Base-by-base conservation (phyloP, 352 stramenopile species). In the Thraustotheca clavata region DNA sequence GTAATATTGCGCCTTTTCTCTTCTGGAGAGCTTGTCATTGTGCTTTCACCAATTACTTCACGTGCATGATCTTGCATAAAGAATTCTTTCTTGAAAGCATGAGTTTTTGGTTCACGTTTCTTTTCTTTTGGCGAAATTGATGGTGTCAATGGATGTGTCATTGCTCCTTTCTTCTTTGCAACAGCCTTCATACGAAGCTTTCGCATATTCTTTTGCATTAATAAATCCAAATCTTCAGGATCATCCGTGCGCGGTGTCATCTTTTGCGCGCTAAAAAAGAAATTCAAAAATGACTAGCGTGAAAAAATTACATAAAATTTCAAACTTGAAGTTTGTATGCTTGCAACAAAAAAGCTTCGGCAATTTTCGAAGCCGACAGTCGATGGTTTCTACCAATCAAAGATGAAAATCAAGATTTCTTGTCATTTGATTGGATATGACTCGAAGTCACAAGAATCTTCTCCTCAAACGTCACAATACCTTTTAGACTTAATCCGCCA, bases 1-100 rank as follows among this genome's bases (percentile, higher is more conserved):
- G 83, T 92, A 71, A 92, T 83, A 46, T 22, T 65, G 26, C 57
- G 38, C 31, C 39, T 40, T 32, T 65, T 62, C 36, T 62, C 55
- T 46, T 62, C 57, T 4, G 24, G 35, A n/a, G 57, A 43, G 4
- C 34, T n/a, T 4, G 54, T 22, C 18, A 22, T 14, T 6, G 22
- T 18, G 33, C n/a, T n/a, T n/a, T n/a, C n/a, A n/a, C 33, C 29
- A 32, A 39, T 14, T 9, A 9, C 9, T n/a, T 38, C 34, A 31
- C 24, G 43, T 31, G n/a, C 43, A 11, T 52, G n/a, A n/a, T n/a
- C 43, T 24, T 20, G 9, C 9, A 36, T 32, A 26, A 65, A 65
- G 12, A 65, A 43, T 20, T 65, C 35, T 26, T 65, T 65, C 57
- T 65, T 65, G 12, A 39, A 27, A 16, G 57, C 35, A 47, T 65